Base-by-base conservation (phyloP, 129 eudicot genomes). In the Sambucus nigra region DNA sequence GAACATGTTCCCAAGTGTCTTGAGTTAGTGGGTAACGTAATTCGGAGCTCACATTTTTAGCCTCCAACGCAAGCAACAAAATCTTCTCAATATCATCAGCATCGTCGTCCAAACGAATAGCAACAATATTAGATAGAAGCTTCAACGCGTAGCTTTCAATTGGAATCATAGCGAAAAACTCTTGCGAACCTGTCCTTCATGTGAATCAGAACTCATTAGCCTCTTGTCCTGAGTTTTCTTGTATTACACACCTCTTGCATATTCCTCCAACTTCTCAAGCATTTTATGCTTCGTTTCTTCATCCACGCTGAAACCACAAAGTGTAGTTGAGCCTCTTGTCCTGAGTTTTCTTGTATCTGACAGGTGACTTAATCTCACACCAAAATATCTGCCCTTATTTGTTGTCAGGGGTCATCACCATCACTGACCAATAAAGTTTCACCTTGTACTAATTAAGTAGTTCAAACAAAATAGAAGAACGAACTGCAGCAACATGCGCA, bases 161-260 rank as follows among this genome's bases (percentile, higher is more conserved):
- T 88, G 4, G 70, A 58, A 55, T 87, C 96, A 67, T 79, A 85
- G 48, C 86, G 82, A 48, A 87, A 82, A 61, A 82, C 59, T 62
- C 74, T 83, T 39, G 75, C 64, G 61, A 87, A 87, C 85, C 95
- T 84, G 71, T 89, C 95, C 58, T 84, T 89, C 97, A 89, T 89
- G 51, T 93, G 95, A 47, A 70, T 78, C 62, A 89, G 55, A 71
- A 80, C 81, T 71, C 77, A 81, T 20, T 80, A 2, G 97, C 95
- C 71, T 89, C 97, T 68, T 89, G 95, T 59, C 69, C 81, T 31
- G 92, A 86, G 69, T 79, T 84, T 51, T 77, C 65, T 64, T 84
- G 95, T 26, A 89, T 85, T n/a, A n/a, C 49, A 84, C 63, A 49
- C 77, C 86, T 81, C 88, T 78, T 38, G 97, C 97, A 78, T 76